phyloP scores from a whole-genome alignment of 768 basidiomycete species.

The Brasilioporus rufonigricans region DNA sequence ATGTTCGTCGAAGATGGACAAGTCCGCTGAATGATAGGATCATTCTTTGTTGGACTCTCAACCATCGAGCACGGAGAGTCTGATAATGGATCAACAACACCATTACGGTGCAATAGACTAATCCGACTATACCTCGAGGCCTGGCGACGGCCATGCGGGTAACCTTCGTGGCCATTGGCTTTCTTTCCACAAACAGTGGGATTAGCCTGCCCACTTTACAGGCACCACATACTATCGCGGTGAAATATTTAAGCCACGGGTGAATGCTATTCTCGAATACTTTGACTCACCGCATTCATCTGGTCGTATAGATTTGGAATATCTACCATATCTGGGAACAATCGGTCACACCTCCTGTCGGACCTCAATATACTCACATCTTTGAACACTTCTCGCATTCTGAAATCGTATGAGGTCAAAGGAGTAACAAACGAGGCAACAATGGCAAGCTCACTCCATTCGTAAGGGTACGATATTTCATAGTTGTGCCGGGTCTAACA shows the following conservation, averaged over 20 bases:
- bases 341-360: constrained; percentile 2
- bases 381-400: constrained; percentile 65
- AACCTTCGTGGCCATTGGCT: constrained; percentile 34
- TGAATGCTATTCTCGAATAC: background rate
- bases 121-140: constrained; percentile 40
- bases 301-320: constrained; percentile 68
- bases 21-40: background rate
- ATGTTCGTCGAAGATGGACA: background rate
- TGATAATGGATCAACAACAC: constrained; percentile 1
- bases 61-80: constrained; percentile 14
- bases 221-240: constrained; percentile 55
- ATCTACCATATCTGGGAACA: constrained; percentile 61
- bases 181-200: constrained; percentile 50
- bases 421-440: background rate
- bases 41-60: background rate
- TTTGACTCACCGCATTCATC: constrained; percentile 56
- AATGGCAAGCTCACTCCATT: constrained; percentile 57
- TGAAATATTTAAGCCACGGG: background rate
- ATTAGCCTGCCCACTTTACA: constrained; percentile 60
- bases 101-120: background rate
- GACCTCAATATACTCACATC: constrained; percentile 40
- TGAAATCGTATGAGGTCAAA: constrained; percentile 25
- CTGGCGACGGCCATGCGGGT: constrained; percentile 45
- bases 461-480: constrained; percentile 67
- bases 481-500: constrained; percentile 68